phyloP scores from a whole-genome alignment of 176 grass and related monocot species.

The Lolium multiflorum region DNA sequence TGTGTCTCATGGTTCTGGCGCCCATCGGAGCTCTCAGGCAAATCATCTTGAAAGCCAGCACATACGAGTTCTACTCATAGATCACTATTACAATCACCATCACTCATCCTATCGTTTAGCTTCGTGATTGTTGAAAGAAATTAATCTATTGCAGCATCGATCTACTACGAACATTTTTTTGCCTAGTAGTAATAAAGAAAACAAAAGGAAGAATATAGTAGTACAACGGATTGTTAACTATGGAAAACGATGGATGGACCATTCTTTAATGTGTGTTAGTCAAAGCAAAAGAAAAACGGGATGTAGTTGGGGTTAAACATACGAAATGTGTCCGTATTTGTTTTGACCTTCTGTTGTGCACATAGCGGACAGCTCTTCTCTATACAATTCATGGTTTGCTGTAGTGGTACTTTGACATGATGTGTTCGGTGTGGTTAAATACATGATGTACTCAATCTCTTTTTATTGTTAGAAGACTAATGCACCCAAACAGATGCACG shows the following conservation, averaged over 20 bases:
- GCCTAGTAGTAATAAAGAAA: background rate
- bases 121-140: background rate
- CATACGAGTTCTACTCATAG: constrained; percentile 74
- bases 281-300: background rate
- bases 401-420: background rate
- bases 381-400: background rate
- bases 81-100: background rate
- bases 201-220: background rate
- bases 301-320: background rate
- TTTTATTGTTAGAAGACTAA: background rate
- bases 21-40: constrained; percentile 81
- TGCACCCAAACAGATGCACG: background rate
- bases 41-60: constrained; percentile 62
- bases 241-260: background rate
- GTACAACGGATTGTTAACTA: background rate
- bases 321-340: background rate
- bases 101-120: background rate
- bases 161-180: background rate
- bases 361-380: background rate
- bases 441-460: background rate
- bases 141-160: background rate
- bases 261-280: background rate
- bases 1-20: constrained; percentile 70
- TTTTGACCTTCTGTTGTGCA: background rate
- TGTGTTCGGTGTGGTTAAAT: background rate